Conservation (phyloP, 768 basidiomycete genomes). For the Boletus reticulatus region DNA sequence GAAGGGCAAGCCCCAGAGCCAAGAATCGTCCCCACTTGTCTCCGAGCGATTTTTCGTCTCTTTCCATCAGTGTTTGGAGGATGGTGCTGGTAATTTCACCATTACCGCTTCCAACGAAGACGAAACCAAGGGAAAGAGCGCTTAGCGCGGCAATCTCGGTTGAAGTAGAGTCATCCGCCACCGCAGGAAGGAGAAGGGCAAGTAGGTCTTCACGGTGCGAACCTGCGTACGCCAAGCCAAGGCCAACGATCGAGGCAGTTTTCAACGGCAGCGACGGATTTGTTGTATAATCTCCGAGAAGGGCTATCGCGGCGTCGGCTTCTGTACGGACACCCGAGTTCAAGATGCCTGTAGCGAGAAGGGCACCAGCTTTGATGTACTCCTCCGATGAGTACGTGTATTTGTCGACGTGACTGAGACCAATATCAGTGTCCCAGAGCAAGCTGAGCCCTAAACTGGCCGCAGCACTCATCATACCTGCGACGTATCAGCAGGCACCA, state of each 20-base stretch:
- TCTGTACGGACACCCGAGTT: conserved; percentile 89
- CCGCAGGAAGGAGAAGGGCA: conserved; percentile 70
- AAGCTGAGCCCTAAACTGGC: conserved; percentile 92
- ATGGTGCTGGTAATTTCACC: conserved; percentile 90
- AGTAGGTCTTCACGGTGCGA: conserved; percentile 86
- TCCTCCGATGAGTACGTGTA: conserved; percentile 97
- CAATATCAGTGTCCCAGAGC: conserved; percentile 95
- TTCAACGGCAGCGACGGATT: conserved; percentile 83
- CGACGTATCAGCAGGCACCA: conserved; percentile 1
- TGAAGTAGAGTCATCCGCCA: conserved; percentile 76
- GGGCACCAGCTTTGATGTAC: conserved; percentile 95
- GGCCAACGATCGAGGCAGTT: conserved; percentile 86
- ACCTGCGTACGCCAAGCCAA: conserved; percentile 94
- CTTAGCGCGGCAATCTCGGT: conserved; percentile 90
- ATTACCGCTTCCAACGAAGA: conserved; percentile 93
- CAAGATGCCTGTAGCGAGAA: conserved; percentile 91
- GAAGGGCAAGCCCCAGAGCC: conserved; percentile 82
- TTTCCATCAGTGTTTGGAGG: conserved; percentile 88
- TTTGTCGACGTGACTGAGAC: conserved; percentile 92
- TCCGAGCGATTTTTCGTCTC: conserved; percentile 68
- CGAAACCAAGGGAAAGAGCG: conserved; percentile 87
- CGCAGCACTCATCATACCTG: conserved; percentile 95
- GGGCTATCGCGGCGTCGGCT: conserved; percentile 87
- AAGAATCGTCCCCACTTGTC: conserved; percentile 96
- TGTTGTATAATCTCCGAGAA: conserved; percentile 87